Evolutionary conservation across 495 filamentous ascomycete species (phyloP).

Genomic region (Podospora anserina): DNA sequence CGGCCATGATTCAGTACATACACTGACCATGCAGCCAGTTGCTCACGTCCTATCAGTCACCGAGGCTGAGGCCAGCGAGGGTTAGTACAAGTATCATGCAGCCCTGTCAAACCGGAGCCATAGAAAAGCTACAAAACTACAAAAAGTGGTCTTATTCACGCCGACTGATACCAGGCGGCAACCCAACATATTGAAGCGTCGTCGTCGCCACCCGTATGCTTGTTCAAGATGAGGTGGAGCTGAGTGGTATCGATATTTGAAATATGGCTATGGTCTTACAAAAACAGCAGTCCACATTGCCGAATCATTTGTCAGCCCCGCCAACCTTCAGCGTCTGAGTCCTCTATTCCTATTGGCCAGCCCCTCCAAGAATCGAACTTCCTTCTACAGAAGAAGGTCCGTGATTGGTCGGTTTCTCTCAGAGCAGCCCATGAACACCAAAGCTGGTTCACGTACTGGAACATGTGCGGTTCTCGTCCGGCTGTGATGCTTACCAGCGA

Average conservation of each 20-base stretch:
- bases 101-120: not conserved
- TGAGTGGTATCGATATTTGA: not conserved
- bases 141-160: not conserved
- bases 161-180: not conserved
- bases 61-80: not conserved
- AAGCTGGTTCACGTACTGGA: constrained; percentile 1
- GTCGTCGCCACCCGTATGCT: not conserved
- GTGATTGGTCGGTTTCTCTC: constrained; percentile 6
- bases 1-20: not conserved
- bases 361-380: constrained; percentile 3
- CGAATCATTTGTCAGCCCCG: constrained; percentile 6
- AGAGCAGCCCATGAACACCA: not conserved
- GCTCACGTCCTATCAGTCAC: not conserved
- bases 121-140: not conserved
- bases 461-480: not conserved
- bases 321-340: not conserved
- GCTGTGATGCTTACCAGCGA: not conserved
- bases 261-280: not conserved
- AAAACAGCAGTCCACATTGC: not conserved
- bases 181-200: not conserved
- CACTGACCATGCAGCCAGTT: not conserved
- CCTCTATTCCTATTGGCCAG: not conserved
- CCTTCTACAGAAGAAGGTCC: constrained; percentile 6
- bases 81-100: not conserved
- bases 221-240: not conserved